Evolutionary conservation across 2,329 filamentous ascomycete genomes (phyloP), one percentile per base, ranked within the genome.

Genomic region (Allantophomopsis cytisporea): DNA sequence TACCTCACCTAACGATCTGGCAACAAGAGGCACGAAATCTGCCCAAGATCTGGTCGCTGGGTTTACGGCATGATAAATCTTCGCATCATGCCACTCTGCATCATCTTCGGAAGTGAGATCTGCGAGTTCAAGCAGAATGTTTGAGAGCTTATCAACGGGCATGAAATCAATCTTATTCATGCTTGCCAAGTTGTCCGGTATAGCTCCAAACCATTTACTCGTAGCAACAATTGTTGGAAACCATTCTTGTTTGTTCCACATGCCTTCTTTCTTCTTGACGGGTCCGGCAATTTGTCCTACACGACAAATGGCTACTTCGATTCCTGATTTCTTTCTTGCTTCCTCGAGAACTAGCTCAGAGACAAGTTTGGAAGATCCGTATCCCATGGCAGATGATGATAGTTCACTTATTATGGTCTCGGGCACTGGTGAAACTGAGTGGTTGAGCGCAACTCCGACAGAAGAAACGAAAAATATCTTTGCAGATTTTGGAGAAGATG

Each of bases 231-330:
- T 53, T 8, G 16, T 58, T 4, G 64, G 60, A 5, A 66, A 53
- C 48, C 61, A 65, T 48, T 67, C 64, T 3, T 53, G 48, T 4
- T 50, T 50, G 35, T 62, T 65, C 63, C 63, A 66, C 3, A 53
- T 31, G 1, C 58, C 59, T 16, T 35, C 15, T 14, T 44, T 48
- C 18, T 16, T 16, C 20, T 37, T 13, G 17, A 33, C 21, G 0
- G 66, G 62, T 0, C 66, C 66, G 1, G 54, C 63, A 35, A 71
- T 61, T 49, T 71, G 69, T 0, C 65, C 68, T 1, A 69, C 61
- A 1, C 68, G 62, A 30, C 66, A 54, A 10, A 63, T 49, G 4
- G 58, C 59, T 1, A 57, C 53, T 1, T 60, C 58, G 2, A 71
- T 54, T 16, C 59, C 60, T 1, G 57, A 56, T 14, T 48, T 46